Percentiles rank a stretch among this genome's conserved stretches.
Evolutionary conservation across 805 yeast genomes (phyloP).

Genomic region (Saccharomyces mikatae): DNA sequence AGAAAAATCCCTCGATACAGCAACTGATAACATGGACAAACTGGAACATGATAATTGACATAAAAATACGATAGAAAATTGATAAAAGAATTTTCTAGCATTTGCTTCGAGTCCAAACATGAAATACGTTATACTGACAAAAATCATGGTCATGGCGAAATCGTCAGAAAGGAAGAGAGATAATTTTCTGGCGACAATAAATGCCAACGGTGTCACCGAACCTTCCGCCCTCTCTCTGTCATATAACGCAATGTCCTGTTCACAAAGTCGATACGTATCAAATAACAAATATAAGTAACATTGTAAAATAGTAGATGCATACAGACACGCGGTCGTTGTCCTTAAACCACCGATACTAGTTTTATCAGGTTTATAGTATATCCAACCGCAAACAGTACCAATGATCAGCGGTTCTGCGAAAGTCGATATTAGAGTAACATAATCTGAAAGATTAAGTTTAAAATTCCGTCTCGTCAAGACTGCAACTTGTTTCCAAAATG

Average conservation of each 20-base stretch:
- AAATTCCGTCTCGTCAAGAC: conserved; percentile 41
- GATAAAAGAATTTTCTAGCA: conserved; percentile 49
- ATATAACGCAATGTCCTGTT: conserved; percentile 44
- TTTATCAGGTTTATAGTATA: conserved; percentile 51
- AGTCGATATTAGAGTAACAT: conserved; percentile 38
- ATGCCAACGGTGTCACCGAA: conserved; percentile 59
- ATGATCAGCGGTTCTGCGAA: conserved; percentile 43
- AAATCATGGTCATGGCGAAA: conserved; percentile 50
- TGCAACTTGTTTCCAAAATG: conserved; percentile 35
- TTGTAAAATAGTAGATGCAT: conserved; percentile 46
- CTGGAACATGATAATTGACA: conserved; percentile 38
- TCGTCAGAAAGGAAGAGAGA: conserved; percentile 66
- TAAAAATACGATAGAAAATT: conserved; percentile 50
- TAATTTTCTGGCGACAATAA: conserved; percentile 54
- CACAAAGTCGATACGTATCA: conserved; percentile 52
- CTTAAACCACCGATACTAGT: conserved; percentile 48
- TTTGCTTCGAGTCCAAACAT: conserved; percentile 63
- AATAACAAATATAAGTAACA: conserved; percentile 48
- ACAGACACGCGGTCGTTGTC: conserved; percentile 45
- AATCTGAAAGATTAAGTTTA: conserved; percentile 43
- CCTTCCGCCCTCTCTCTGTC: conserved; percentile 68
- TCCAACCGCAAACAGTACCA: conserved; percentile 67
- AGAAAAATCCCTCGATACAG: conserved; percentile 53
- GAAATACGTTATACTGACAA: conserved; percentile 57
- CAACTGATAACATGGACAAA: conserved; percentile 33